A percentile compares a stretch with the other conserved stretches of the same genome.
Conservation (phyloP, 2,329 filamentous ascomycete genomes). For the Cercospora janseana region DNA sequence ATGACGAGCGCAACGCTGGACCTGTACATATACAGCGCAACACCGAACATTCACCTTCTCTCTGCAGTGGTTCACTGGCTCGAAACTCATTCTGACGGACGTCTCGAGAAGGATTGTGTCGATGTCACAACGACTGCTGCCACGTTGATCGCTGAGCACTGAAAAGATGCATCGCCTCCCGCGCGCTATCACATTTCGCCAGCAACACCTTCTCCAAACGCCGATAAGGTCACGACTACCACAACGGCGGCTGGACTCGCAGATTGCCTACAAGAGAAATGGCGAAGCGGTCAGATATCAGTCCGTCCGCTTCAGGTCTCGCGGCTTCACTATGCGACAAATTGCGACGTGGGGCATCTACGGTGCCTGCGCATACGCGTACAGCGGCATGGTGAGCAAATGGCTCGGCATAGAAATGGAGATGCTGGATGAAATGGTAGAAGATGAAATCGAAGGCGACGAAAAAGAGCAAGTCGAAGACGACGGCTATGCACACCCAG, state of each 20-base stretch:
- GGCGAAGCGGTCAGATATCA: constrained; percentile 33
- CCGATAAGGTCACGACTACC: constrained; percentile 12
- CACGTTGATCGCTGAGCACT: background rate
- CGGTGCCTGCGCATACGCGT: constrained; percentile 24
- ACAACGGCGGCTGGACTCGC: constrained; percentile 17
- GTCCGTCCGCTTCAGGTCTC: constrained; percentile 43
- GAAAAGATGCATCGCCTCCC: constrained; percentile 33
- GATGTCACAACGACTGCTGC: background rate
- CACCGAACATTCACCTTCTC: constrained; percentile 6
- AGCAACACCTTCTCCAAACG: constrained; percentile 23
- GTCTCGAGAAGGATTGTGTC: background rate
- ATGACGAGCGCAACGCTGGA: background rate
- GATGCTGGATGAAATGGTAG: constrained; percentile 26
- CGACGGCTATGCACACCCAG: constrained; percentile 38
- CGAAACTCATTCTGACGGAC: background rate
- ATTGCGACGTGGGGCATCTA: constrained; percentile 29
- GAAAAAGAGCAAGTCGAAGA: constrained; percentile 36
- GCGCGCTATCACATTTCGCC: constrained; percentile 32
- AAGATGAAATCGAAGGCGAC: constrained; percentile 22
- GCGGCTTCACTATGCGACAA: constrained; percentile 37
- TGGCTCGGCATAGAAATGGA: constrained; percentile 35
- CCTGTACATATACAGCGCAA: no score
- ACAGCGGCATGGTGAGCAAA: constrained; percentile 27
- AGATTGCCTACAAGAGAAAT: constrained; percentile 20
- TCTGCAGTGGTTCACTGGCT: no score